A percentile compares a stretch with the other conserved stretches of the same genome.
Evolutionary conservation across 345 rosid species (phyloP).

Genomic region (Eucalyptus virginea): DNA sequence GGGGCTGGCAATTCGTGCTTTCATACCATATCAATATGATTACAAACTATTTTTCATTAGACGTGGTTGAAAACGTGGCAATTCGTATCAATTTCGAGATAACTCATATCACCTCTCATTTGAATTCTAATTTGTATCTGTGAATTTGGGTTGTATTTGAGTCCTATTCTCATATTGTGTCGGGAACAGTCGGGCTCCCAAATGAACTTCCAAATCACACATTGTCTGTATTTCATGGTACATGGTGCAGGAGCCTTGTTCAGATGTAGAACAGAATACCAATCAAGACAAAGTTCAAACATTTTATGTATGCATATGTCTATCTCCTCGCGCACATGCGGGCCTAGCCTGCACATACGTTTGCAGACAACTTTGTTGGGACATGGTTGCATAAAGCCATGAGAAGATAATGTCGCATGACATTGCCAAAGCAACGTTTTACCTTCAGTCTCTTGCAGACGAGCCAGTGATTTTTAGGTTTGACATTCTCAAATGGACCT

Average conservation of each 20-base stretch:
- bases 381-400: not conserved
- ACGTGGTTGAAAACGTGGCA: not conserved
- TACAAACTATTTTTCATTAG: not conserved
- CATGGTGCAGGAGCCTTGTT: not conserved
- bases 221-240: not conserved
- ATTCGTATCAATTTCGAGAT: not conserved
- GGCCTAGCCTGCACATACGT: not conserved
- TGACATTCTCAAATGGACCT: too few species aligned
- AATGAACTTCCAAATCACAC: not conserved
- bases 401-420: too few species aligned
- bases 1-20: not conserved
- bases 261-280: not conserved
- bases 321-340: not conserved
- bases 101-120: too few species aligned
- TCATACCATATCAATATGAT: not conserved
- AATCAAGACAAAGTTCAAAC: not conserved
- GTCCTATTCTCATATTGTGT: not conserved
- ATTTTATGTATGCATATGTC: not conserved
- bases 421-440: too few species aligned
- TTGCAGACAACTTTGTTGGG: not conserved
- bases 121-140: not conserved
- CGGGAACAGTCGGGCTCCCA: rapidly evolving
- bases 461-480: not conserved
- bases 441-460: not conserved
- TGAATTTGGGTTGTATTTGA: not conserved